Evolutionary conservation across 495 filamentous ascomycete species (phyloP), one percentile per base, ranked within the genome.

Genomic region (Astrothelium macrocarpum): DNA sequence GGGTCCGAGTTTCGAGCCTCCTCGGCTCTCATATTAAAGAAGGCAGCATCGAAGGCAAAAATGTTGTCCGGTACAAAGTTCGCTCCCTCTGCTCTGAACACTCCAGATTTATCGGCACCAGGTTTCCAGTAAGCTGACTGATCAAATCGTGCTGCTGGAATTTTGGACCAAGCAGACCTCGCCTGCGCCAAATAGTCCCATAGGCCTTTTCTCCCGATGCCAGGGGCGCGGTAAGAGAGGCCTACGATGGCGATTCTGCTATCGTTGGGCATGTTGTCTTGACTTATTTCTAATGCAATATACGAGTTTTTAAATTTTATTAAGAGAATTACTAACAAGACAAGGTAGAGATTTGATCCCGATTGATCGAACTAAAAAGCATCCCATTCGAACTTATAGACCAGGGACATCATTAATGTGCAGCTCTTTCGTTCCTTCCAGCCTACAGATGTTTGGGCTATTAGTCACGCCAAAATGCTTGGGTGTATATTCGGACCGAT

Each of bases 61-160:
- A 43, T 14, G 36, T 65, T 60, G 5, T 63, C 32, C 10, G 12
- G 28, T 5, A 65, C 26, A 32, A 65, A 62, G 32, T 28, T 20
- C 20, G 16, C 46, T 14, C 31, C 46, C 26, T 53, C 18, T 20
- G 32, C 59, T n/a, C 12, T 32, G 45, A 58, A 32, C 18, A 16
- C 16, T 2, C 34, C 32, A n/a, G 16, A 18, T 20, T 49, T 16
- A 16, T 65, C 56, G 18, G 56, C 10, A 3, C 71, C 71, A 31
- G 64, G 66, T 28, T 65, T 42, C 46, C 72, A 72, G 11, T 72
- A 65, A n/a, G 70, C 71, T 61, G 71, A 70, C n/a, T 70, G 53
- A 29, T 64, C 66, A 62, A 75, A 72, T 3, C 62, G 31, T n/a
- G 28, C 46, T 25, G 32, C 32, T 2, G 60, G 60, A 59, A 58